Evolutionary conservation across 1,284 basidiomycete genomes (phyloP).

Genomic region (Fomitopsis schrenkii): DNA sequence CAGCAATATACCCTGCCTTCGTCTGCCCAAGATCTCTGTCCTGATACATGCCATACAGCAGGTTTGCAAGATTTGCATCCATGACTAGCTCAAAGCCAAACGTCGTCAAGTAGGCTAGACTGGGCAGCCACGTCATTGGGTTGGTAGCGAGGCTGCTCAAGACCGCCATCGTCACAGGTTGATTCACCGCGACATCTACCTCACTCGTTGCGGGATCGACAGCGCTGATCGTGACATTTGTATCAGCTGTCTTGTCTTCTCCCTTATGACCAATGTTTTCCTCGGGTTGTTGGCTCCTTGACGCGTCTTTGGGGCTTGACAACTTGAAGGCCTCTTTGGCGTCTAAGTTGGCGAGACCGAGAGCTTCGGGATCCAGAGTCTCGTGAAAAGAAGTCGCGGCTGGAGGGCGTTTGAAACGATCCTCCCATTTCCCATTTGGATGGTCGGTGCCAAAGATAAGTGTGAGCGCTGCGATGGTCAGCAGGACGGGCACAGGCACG

Average conservation of each 20-base stretch:
- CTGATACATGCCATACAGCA: conserved; percentile 39
- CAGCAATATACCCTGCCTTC: conserved; percentile 48
- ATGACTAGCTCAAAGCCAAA: conserved; percentile 61
- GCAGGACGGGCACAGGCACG: conserved; percentile 54
- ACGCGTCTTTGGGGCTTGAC: neutral
- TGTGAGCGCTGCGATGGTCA: conserved; percentile 40
- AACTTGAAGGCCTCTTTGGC: neutral
- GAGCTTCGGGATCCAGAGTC: neutral
- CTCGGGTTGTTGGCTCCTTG: neutral
- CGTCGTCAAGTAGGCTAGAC: conserved; percentile 39
- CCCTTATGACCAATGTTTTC: neutral
- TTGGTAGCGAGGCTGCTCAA: conserved; percentile 35
- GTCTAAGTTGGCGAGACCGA: neutral
- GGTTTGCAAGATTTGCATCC: conserved; percentile 50
- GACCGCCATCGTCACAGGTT: conserved; percentile 38
- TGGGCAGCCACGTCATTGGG: conserved; percentile 59
- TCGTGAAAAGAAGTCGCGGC: conserved; percentile 15
- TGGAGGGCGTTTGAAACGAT: conserved; percentile 44
- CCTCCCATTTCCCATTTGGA: conserved; percentile 54
- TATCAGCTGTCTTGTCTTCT: neutral
- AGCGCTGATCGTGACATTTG: conserved; percentile 15
- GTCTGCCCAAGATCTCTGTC: conserved; percentile 37
- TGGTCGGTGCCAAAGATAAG: conserved; percentile 57
- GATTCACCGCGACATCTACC: conserved; percentile 45
- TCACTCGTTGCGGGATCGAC: neutral